Base-by-base conservation (phyloP, 2,329 filamentous ascomycete genomes). In the Xylariaceae sp. region DNA sequence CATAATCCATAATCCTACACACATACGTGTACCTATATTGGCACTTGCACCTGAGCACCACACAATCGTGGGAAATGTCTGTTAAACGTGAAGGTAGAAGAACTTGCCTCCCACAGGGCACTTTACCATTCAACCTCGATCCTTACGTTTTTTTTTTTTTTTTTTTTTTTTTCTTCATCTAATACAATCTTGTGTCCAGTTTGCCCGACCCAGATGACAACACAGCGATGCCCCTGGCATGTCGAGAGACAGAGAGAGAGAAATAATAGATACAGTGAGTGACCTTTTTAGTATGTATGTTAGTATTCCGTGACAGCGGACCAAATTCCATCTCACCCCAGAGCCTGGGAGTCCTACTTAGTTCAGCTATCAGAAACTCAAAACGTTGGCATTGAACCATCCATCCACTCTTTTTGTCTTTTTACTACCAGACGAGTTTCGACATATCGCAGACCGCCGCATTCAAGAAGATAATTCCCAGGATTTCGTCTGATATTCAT, bases 401-500 rank as follows among this genome's bases (percentile, higher is more conserved):
- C 45, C 53, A 47, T 16, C 40, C 46, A 29, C 43, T 52, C 42
- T n/a, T n/a, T n/a, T n/a, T n/a, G n/a, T n/a, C n/a, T n/a, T n/a
- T n/a, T n/a, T 29, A 57, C 50, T 44, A 50, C 57, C 50, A 23
- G 44, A 40, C 40, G 5, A 23, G 47, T 48, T 48, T 56, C 49
- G 46, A 48, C 44, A 14, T 43, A 20, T 52, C 44, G 44, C 20
- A 40, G 32, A 37, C 32, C 32, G 32, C 32, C 47, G 41, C 49
- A 40, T 46, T 23, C 46, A 53, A 46, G 42, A 50, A 53, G 43
- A 45, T 32, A 18, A 9, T 14, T 5, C 37, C 16, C 23, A 10
- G 37, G 41, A 40, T 37, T 52, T 54, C 56, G 47, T 57, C 56
- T 47, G 48, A 55, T 59, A 37, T 47, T 43, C 20, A 42, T 20